Evolutionary conservation across 2,329 filamentous ascomycete species (phyloP).

Genomic region (Exophiala dermatitidis): DNA sequence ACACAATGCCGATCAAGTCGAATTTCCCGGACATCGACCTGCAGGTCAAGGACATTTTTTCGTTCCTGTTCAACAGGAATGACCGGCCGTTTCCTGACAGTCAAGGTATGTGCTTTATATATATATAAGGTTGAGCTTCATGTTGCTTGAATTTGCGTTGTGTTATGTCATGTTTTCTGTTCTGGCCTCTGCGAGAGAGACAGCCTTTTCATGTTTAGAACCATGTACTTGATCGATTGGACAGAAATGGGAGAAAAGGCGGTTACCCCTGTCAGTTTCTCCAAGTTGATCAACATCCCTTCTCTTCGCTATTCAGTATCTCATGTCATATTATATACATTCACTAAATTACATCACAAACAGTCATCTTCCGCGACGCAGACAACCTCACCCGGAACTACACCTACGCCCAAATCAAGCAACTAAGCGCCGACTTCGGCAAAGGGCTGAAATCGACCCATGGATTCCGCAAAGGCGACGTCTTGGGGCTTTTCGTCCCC

Average conservation of each 20-base stretch:
- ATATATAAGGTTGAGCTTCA: no score
- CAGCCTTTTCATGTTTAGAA: no score
- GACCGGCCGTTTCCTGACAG: conserved; percentile 60
- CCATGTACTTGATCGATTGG: no score
- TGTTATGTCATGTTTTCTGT: no score
- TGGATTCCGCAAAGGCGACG: conserved; percentile 76
- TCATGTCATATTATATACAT: background rate
- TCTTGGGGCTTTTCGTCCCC: conserved; percentile 72
- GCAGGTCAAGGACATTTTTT: conserved; percentile 69
- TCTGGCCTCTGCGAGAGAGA: no score
- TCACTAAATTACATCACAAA: background rate
- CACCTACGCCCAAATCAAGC: conserved; percentile 61
- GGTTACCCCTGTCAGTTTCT: no score
- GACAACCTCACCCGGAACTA: conserved; percentile 58
- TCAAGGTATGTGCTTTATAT: conserved; percentile 51
- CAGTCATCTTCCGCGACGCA: conserved; percentile 72
- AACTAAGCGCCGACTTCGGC: conserved; percentile 66
- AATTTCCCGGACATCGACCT: conserved; percentile 59
- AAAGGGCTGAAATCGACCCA: conserved; percentile 66
- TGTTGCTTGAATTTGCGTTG: no score
- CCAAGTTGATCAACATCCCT: no score
- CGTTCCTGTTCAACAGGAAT: conserved; percentile 65
- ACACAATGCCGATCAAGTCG: conserved; percentile 63
- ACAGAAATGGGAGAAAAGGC: no score
- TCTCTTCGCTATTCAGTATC: no score